phyloP scores from a whole-genome alignment of 805 yeast species.

The Metschnikowia arizonensis region DNA sequence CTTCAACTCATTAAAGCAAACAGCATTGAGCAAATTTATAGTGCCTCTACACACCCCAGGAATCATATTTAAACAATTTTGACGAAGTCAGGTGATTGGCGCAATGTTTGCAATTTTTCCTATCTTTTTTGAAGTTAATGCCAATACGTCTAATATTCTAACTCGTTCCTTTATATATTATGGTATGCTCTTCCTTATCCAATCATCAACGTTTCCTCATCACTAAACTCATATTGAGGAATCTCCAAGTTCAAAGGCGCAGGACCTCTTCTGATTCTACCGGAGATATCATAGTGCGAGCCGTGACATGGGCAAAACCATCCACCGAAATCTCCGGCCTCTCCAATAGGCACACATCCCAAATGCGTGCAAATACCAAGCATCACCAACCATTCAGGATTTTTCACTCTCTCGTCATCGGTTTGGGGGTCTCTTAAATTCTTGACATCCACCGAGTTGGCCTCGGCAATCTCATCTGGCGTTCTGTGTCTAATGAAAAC shows the following conservation, averaged over 20 bases:
- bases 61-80: too few relatives aligned
- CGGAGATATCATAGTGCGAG: conserved; percentile 99
- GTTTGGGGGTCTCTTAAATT: conserved; percentile 89
- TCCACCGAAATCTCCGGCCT: conserved; percentile 99
- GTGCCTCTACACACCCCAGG: too few relatives aligned
- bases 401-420: conserved; percentile 89
- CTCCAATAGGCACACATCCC: conserved; percentile 99
- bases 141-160: too few relatives aligned
- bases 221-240: conserved; percentile 81
- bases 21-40: too few relatives aligned
- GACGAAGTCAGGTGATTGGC: too few relatives aligned
- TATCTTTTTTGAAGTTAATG: too few relatives aligned
- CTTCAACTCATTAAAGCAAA: too few relatives aligned
- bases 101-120: too few relatives aligned
- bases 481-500: conserved; percentile 99
- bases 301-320: conserved; percentile 99
- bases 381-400: conserved; percentile 99
- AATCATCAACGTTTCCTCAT: conserved; percentile 74
- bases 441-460: conserved; percentile 73
- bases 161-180: too few relatives aligned
- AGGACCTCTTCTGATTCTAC: conserved; percentile 99
- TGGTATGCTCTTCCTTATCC: too few relatives aligned
- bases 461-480: conserved; percentile 86
- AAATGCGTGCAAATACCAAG: conserved; percentile 99
- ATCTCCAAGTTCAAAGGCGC: conserved; percentile 98